Conservation (phyloP, 352 stramenopile species). For the Globisporangium polare region DNA sequence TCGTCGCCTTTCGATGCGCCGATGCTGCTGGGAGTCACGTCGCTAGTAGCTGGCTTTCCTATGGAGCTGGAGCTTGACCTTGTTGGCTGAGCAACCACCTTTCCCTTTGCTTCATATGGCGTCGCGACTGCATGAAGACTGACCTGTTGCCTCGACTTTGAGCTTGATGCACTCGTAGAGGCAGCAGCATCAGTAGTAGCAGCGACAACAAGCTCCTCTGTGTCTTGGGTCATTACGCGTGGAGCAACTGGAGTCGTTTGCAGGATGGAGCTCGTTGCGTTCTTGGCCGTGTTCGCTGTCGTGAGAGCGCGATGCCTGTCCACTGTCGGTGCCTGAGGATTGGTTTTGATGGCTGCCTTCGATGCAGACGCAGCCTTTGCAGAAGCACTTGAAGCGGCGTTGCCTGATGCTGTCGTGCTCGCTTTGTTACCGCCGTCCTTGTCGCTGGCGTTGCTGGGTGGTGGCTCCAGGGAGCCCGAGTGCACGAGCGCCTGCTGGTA, state of each 20-base stretch:
- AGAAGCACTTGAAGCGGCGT: too few relatives aligned
- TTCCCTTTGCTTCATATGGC: neutral
- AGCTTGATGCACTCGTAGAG: neutral
- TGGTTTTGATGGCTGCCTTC: neutral
- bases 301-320: neutral
- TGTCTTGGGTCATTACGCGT: neutral
- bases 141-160: neutral
- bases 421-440: neutral
- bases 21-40: neutral
- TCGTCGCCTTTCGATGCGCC: neutral
- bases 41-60: neutral
- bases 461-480: neutral
- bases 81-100: neutral
- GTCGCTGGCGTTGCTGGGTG: neutral
- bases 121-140: neutral
- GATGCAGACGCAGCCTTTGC: neutral
- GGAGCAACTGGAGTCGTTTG: neutral
- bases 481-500: constrained; percentile 47
- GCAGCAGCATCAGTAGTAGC: neutral
- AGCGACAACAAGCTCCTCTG: neutral
- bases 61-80: neutral
- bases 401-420: neutral
- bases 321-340: neutral
- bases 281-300: neutral
- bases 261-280: neutral